phyloP scores from a whole-genome alignment of 2,329 filamentous ascomycete genomes.

The Alternaria ventricosa region DNA sequence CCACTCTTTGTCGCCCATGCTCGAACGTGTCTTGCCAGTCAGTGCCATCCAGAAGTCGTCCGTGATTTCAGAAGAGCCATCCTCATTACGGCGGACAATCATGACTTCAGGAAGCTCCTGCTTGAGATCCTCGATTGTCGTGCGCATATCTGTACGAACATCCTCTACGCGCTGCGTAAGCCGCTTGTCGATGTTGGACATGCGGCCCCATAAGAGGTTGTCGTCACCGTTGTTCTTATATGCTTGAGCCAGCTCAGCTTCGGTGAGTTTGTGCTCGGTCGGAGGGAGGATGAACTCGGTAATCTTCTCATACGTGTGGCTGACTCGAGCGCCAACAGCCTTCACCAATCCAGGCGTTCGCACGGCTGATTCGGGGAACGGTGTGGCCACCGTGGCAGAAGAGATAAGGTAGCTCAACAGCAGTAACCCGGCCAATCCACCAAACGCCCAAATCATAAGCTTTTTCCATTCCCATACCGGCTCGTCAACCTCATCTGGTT shows the following conservation, averaged over 20 bases:
- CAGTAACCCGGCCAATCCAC: slow-evolving; percentile 9
- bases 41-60: slow-evolving; percentile 72
- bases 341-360: slow-evolving; percentile 14
- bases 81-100: slow-evolving; percentile 59
- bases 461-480: slow-evolving; percentile 22
- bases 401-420: slow-evolving; percentile 2
- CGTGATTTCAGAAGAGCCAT: slow-evolving; percentile 62
- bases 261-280: not conserved
- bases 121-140: slow-evolving; percentile 24
- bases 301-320: slow-evolving; percentile 18
- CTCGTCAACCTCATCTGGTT: slow-evolving; percentile 18
- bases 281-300: slow-evolving; percentile 28
- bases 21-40: slow-evolving; percentile 59
- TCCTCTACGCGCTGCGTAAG: slow-evolving; percentile 18
- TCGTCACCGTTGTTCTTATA: slow-evolving; percentile 17
- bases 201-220: slow-evolving; percentile 24
- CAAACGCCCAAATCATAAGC: slow-evolving; percentile 15
- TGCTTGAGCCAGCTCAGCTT: not conserved
- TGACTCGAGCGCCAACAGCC: slow-evolving; percentile 23
- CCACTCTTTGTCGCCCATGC: slow-evolving; percentile 53
- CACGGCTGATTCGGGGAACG: slow-evolving; percentile 6
- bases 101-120: slow-evolving; percentile 62
- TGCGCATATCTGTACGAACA: slow-evolving; percentile 21
- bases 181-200: slow-evolving; percentile 20
- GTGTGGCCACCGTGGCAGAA: slow-evolving; percentile 5